Base-by-base conservation (phyloP, 2,329 filamentous ascomycete species). In the Trichoderma guizhouense region DNA sequence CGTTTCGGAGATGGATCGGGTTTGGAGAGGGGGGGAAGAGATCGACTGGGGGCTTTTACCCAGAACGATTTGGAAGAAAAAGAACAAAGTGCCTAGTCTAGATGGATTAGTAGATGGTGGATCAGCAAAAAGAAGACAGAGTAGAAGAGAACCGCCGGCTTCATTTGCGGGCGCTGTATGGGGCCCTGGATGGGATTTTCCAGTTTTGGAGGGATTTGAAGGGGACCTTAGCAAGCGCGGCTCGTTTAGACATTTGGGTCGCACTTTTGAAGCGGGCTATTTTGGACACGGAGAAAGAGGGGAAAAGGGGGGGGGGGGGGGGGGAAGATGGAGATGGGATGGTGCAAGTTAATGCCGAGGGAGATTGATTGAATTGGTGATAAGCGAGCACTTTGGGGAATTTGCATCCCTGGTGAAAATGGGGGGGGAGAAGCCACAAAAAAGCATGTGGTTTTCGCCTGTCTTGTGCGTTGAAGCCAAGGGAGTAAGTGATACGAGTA, bases 1-100 rank as follows among this genome's bases (percentile, higher is more conserved):
- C 15, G 28, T 60, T 53, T 67, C 64, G 64, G 64, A 34, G 64
- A 43, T 58, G 32, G 51, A 43, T 67, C 64, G 64, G 64, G 18
- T 18, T 67, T 58, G 64, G 34, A 24, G 47, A 24, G 3, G 9
- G 18, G 5, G 43, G n/a, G 39, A 18, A 2, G 18, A 21, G 21
- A 53, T 51, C 43, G 43, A 1, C 43, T 24, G 21, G 15, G 15
- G 21, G 34, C 15, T 28, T 30, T 30, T 14, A 2, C 21, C 11
- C n/a, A 24, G 11, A 24, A 53, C n/a, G 3, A 53, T 57, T 28
- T 60, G 28, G 24, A 30, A 57, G 53, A 30, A 30, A 43, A 61
- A 62, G 32, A 36, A 24, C 9, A 21, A 34, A 24, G 12, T 15
- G 47, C 21, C n/a, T 51, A 32, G 28, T 5, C 1, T 8, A 11